Conservation (phyloP, 179 eudicot species). For the Nepenthes alata region DNA sequence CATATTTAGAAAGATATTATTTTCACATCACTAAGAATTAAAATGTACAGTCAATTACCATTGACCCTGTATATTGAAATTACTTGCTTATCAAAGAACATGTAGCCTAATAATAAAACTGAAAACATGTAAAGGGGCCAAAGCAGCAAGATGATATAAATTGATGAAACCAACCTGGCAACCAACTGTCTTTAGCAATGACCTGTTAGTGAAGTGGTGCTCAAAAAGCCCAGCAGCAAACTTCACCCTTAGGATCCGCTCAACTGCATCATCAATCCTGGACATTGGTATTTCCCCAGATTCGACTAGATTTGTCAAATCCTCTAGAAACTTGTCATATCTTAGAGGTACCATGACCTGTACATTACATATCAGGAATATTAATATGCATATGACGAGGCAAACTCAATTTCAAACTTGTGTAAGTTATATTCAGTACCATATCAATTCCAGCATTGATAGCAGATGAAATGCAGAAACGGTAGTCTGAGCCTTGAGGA, state of each 20-base stretch:
- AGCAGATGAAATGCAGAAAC: slow-evolving; percentile 36
- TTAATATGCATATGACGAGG: background rate
- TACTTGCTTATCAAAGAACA: too few relatives aligned
- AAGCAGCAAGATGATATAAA: background rate
- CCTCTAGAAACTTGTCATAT: slow-evolving; percentile 45
- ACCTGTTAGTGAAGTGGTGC: slow-evolving; percentile 53
- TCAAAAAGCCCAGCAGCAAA: slow-evolving; percentile 79
- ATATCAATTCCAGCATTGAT: slow-evolving; percentile 87
- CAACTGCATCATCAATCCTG: slow-evolving; percentile 83
- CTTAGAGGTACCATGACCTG: slow-evolving; percentile 79
- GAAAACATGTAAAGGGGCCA: background rate
- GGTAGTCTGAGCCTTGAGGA: slow-evolving; percentile 56
- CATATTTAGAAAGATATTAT: too few relatives aligned
- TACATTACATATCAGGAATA: slow-evolving; percentile 13
- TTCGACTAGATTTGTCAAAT: slow-evolving; percentile 48
- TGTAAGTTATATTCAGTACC: slow-evolving; percentile 28
- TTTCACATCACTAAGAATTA: too few relatives aligned
- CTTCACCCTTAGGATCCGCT: slow-evolving; percentile 70
- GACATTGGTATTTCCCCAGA: slow-evolving; percentile 50
- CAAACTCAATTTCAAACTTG: background rate
- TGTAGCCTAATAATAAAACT: too few relatives aligned
- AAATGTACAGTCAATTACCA: too few relatives aligned
- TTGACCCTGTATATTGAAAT: too few relatives aligned
- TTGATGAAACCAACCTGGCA: slow-evolving; percentile 38
- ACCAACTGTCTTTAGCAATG: slow-evolving; percentile 63